Evolutionary conservation across 352 stramenopile species (phyloP), one percentile per base, ranked within the genome.

Genomic region (Phytophthora foliorum): DNA sequence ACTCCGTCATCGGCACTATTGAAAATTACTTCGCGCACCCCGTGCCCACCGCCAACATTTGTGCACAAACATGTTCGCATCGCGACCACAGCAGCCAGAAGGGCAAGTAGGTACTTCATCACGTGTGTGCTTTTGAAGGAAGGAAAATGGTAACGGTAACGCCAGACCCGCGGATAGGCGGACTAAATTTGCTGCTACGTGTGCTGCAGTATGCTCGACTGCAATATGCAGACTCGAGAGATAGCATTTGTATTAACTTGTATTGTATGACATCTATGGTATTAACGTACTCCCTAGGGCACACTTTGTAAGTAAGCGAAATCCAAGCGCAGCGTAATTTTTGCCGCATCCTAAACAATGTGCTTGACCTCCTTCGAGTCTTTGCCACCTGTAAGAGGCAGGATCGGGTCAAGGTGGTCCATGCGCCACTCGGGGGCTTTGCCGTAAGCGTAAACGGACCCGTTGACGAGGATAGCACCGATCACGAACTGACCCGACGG

Each of bases 401-500:
- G 24, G 10, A 75, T 57, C 32, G 64, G 57, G 17, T 69, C 52
- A 17, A 64, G 44, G 19, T 69, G 51, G 31, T 44, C 41, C 48
- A 73, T 72, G 29, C 36, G 38, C 72, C 81, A 89, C 27, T 76
- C 58, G 0, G 84, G 82, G 8, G 84, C 82, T 41, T 78, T 91
- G 48, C 86, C 81, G 62, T 94, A 96, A 2, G 82, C 67, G 64
- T 93, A 96, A 25, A 94, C 88, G 11, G 88, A 92, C 6, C 72
- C 69, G 65, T 94, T 94, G n/a, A 96, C 88, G 22, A 96, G 77
- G 42, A 91, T 61, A 3, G 85, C 87, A 17, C 88, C 88, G 38
- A 92, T 34, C 25, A 88, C 74, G 48, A 96, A 96, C 56, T 93
- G 82, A 10, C 78, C 55, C 24, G 84, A 90, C 21, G 88, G 86